Conservation (phyloP, 2,329 filamentous ascomycete species). For the Trichoderma aggressivum region DNA sequence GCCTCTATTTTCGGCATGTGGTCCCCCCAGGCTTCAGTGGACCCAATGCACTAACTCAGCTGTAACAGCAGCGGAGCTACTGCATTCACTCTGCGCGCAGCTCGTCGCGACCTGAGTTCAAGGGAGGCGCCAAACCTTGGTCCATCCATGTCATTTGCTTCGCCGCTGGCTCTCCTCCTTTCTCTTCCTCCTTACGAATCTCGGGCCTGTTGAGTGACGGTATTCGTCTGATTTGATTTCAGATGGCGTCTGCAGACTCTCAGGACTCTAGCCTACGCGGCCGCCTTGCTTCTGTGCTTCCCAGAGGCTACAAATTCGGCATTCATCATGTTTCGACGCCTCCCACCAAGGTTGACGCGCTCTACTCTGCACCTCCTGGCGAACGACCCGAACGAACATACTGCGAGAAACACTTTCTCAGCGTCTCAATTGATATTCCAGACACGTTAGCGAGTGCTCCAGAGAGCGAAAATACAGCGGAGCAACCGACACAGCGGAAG, state of each 20-base stretch:
- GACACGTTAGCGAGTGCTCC: constrained; percentile 21
- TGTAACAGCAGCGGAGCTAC: constrained; percentile 2
- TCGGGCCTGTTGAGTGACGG: not conserved
- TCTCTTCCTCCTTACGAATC: not conserved
- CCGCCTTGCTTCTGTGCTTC: constrained; percentile 48
- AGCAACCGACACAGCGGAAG: constrained; percentile 19
- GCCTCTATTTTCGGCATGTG: not conserved
- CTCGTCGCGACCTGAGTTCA: constrained; percentile 7
- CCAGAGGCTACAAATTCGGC: constrained; percentile 56
- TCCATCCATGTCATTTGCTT: not conserved
- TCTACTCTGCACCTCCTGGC: constrained; percentile 76
- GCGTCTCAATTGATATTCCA: constrained; percentile 45
- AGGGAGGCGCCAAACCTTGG: not conserved
- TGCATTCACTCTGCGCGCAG: constrained; percentile 8
- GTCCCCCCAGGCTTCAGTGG: not conserved
- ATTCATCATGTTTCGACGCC: constrained; percentile 87
- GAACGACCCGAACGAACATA: constrained; percentile 72
- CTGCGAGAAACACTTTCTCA: constrained; percentile 76
- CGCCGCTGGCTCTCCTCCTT: not conserved
- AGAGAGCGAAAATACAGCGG: constrained; percentile 24
- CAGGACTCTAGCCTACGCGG: constrained; percentile 18
- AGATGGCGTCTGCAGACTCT: constrained; percentile 10
- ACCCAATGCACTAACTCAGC: constrained; percentile 12
- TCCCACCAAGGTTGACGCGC: constrained; percentile 67
- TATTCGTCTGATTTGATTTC: not conserved